Percentiles rank a stretch among this genome's conserved stretches.
Evolutionary conservation across 805 yeast genomes (phyloP).

Genomic region (Yamadazyma olivae): DNA sequence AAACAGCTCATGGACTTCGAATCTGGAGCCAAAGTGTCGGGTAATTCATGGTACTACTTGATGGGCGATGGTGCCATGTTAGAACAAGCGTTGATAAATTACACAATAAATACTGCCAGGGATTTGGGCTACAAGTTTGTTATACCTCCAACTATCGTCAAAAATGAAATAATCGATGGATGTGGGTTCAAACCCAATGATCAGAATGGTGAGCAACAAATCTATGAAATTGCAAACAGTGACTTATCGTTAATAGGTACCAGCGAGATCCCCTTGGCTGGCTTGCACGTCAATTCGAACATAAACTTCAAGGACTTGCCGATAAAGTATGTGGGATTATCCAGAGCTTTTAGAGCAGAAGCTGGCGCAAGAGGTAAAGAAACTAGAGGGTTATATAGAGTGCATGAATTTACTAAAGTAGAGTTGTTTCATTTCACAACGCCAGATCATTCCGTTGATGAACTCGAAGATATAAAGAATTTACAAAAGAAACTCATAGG

Average conservation of each 20-base stretch:
- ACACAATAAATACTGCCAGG: conserved; percentile 66
- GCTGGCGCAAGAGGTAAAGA: conserved; percentile 96
- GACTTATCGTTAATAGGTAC: conserved; percentile 81
- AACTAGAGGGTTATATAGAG: conserved; percentile 88
- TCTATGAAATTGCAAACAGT: conserved; percentile 58
- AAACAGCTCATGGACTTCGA: conserved; percentile 67
- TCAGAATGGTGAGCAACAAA: conserved; percentile 79
- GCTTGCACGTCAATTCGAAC: conserved; percentile 54
- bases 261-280: conserved; percentile 94
- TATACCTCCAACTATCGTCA: conserved; percentile 83
- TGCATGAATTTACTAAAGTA: conserved; percentile 94
- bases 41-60: conserved; percentile 86
- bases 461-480: conserved; percentile 56
- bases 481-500: conserved; percentile 64
- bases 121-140: conserved; percentile 64
- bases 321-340: conserved; percentile 67
- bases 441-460: conserved; percentile 43
- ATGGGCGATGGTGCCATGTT: conserved; percentile 80
- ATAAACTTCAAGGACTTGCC: conserved; percentile 46
- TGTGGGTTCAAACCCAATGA: conserved; percentile 97
- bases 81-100: conserved; percentile 87
- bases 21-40: conserved; percentile 72
- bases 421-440: conserved; percentile 78
- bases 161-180: conserved; percentile 71
- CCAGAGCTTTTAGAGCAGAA: conserved; percentile 89